A percentile compares a stretch with the other conserved stretches of the same genome.
Evolutionary conservation across 1,284 basidiomycete genomes (phyloP).

Genomic region (Fereydounia khargensis): DNA sequence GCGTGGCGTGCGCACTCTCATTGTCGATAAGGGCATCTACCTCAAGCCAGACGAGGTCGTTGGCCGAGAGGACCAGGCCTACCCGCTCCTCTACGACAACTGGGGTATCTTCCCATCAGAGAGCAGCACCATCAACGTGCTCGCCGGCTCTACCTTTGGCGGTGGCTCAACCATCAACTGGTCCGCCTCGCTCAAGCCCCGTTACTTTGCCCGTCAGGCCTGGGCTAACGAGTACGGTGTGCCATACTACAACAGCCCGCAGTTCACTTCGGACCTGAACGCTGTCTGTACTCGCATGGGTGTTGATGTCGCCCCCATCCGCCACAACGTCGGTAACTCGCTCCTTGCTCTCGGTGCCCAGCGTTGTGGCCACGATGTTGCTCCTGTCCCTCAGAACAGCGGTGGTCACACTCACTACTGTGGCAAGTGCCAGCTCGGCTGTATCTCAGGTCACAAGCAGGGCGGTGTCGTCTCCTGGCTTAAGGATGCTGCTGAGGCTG

Average conservation of each 20-base stretch:
- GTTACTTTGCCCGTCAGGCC: conserved; percentile 57
- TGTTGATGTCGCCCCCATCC: conserved; percentile 51
- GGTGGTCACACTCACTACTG: conserved; percentile 58
- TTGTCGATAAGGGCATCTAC: conserved; percentile 61
- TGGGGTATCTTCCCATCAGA: conserved; percentile 58
- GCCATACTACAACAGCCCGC: conserved; percentile 55
- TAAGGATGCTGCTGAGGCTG: conserved; percentile 56
- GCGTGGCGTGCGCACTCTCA: conserved; percentile 57
- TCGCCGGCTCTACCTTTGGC: conserved; percentile 60
- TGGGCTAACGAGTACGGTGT: conserved; percentile 59
- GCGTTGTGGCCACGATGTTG: conserved; percentile 54
- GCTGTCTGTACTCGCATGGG: conserved; percentile 59
- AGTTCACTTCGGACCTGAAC: conserved; percentile 57
- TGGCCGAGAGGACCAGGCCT: conserved; percentile 56
- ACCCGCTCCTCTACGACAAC: conserved; percentile 58
- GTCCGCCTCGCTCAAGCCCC: conserved; percentile 59
- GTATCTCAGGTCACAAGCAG: conserved; percentile 58
- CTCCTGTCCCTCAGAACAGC: conserved; percentile 59
- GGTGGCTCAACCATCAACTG: conserved; percentile 62
- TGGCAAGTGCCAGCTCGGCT: conserved; percentile 59
- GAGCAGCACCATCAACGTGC: conserved; percentile 57
- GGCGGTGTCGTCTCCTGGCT: conserved; percentile 57
- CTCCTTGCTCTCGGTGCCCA: conserved; percentile 54
- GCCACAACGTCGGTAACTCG: conserved; percentile 58
- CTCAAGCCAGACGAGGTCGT: conserved; percentile 54